phyloP scores from a whole-genome alignment of 1,284 basidiomycete genomes.

The Heterobasidion parviporum region DNA sequence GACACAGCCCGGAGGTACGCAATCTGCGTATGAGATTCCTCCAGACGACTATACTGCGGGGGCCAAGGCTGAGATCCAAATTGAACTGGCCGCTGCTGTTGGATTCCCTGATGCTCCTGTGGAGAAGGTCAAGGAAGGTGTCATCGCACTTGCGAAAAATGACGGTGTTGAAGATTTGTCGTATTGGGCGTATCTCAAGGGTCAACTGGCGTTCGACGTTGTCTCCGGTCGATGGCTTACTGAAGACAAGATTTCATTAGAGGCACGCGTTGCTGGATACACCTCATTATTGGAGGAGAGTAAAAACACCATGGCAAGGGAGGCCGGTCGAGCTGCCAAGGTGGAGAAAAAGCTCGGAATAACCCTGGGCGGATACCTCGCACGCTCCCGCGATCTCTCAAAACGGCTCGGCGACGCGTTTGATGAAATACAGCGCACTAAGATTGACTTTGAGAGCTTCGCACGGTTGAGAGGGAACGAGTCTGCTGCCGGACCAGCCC shows the following conservation, averaged over 20 bases:
- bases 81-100: constrained; percentile 72
- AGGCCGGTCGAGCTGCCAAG: constrained; percentile 78
- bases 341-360: constrained; percentile 88
- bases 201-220: constrained; percentile 57
- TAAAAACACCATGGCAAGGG: constrained; percentile 74
- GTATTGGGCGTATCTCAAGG: constrained; percentile 65
- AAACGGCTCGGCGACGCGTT: constrained; percentile 64
- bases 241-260: constrained; percentile 42
- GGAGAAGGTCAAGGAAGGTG: constrained; percentile 69
- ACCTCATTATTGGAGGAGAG: constrained; percentile 51
- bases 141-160: constrained; percentile 52
- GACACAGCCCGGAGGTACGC: constrained; percentile 65
- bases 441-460: constrained; percentile 77
- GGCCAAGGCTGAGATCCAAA: constrained; percentile 70
- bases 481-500: constrained; percentile 61
- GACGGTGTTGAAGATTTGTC: constrained; percentile 48
- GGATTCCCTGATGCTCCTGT: constrained; percentile 83
- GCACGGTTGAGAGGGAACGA: constrained; percentile 66
- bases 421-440: constrained; percentile 56
- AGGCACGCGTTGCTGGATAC: constrained; percentile 62
- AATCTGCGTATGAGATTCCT: constrained; percentile 70
- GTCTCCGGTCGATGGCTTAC: constrained; percentile 62
- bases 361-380: constrained; percentile 86
- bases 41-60: constrained; percentile 69
- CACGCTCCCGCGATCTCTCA: constrained; percentile 63